These are phyloP conservation scores for Ceriops tagal DNA, from an alignment of 345 rosid genomes.

Conservation along the genomic window DNA sequence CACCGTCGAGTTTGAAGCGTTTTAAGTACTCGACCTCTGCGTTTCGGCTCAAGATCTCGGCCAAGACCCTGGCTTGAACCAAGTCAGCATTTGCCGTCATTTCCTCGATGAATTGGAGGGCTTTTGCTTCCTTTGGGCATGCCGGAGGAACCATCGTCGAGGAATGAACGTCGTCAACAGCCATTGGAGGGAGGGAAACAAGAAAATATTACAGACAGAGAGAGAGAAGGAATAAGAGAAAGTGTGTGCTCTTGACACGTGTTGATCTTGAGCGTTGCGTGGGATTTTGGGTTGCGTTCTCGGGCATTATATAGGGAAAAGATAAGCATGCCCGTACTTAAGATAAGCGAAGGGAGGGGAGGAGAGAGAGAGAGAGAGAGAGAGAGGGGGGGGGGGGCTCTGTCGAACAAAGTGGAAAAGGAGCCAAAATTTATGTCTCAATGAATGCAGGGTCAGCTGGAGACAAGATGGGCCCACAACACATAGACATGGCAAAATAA, in stretches of 20 bases:
- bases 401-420: not conserved
- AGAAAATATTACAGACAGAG: not conserved
- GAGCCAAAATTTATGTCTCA: not conserved
- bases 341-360: too few relatives aligned
- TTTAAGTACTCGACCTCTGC: conserved; percentile 58
- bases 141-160: conserved; percentile 34
- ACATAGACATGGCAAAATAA: conserved; percentile 48
- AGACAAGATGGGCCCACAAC: conserved; percentile 45
- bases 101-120: conserved; percentile 62
- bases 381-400: too few relatives aligned
- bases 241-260: too few relatives aligned
- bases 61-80: conserved; percentile 54
- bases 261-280: too few relatives aligned
- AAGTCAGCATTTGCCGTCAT: conserved; percentile 49
- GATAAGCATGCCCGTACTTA: too few relatives aligned
- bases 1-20: conserved; percentile 50
- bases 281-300: too few relatives aligned
- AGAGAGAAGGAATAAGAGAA: not conserved
- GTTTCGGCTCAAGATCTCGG: conserved; percentile 54
- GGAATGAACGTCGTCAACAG: conserved; percentile 50
- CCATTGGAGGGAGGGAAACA: conserved; percentile 26
- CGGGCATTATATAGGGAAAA: too few relatives aligned
- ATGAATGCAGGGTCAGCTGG: conserved; percentile 32
- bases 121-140: conserved; percentile 52
- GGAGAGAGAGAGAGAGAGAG: too few relatives aligned